Evolutionary conservation across 495 filamentous ascomycete genomes (phyloP).

Genomic region (Xanthoparmelia taractica): DNA sequence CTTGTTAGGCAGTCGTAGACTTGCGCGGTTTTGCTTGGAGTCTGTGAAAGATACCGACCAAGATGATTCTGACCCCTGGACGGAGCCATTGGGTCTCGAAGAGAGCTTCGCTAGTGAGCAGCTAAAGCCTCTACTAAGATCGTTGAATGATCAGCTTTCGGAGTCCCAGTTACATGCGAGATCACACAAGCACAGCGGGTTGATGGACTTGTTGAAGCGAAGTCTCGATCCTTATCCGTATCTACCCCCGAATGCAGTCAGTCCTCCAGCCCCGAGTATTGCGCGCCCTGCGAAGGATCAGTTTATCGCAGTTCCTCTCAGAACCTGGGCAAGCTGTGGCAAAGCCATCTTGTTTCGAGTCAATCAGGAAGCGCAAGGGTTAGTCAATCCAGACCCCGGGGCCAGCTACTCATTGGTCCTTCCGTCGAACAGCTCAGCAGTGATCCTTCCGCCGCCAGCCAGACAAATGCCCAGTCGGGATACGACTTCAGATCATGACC

Average conservation of each 20-base stretch:
- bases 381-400: constrained; percentile 33
- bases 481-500: background rate
- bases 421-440: constrained; percentile 11
- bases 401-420: constrained; percentile 36
- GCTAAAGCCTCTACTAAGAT: constrained; percentile 56
- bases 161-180: constrained; percentile 48
- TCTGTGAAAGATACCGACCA: constrained; percentile 84
- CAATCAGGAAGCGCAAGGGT: constrained; percentile 37
- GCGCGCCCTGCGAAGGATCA: constrained; percentile 31
- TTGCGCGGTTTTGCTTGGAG: constrained; percentile 83
- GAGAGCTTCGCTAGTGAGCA: constrained; percentile 78
- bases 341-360: constrained; percentile 50
- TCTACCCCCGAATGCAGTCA: constrained; percentile 48
- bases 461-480: background rate
- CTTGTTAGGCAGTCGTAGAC: constrained; percentile 64
- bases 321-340: constrained; percentile 47
- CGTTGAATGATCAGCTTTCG: constrained; percentile 65
- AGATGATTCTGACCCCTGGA: constrained; percentile 56
- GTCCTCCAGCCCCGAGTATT: constrained; percentile 17
- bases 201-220: constrained; percentile 55
- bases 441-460: background rate
- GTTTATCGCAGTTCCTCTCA: constrained; percentile 19
- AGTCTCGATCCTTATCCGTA: constrained; percentile 72
- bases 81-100: constrained; percentile 73
- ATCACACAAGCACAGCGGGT: constrained; percentile 55